Percentiles rank a stretch among this genome's conserved stretches.
phyloP scores from a whole-genome alignment of 352 stramenopile species.

The Pelagophyceae sp. region DNA sequence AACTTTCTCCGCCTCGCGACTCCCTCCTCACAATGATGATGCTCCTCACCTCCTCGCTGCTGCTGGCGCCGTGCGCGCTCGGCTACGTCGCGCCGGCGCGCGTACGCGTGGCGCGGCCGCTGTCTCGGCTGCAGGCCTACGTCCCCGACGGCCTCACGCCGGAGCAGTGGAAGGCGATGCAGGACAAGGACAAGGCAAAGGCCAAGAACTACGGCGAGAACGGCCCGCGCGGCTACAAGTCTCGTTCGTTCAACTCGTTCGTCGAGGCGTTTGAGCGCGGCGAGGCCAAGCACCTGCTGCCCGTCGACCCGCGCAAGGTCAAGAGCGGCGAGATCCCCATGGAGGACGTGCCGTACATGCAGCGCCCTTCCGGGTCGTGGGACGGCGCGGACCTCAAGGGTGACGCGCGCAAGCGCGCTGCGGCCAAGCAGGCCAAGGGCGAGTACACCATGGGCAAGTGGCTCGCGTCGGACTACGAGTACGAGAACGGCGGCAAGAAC shows the following conservation, averaged over 20 bases:
- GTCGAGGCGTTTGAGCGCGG: constrained; percentile 2
- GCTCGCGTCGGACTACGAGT: constrained; percentile 3
- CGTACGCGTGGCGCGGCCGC: too few relatives aligned
- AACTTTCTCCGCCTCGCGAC: too few relatives aligned
- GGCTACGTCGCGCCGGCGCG: too few relatives aligned
- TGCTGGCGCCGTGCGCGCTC: too few relatives aligned
- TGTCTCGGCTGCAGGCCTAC: constrained; percentile 3
- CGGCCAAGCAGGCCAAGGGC: not conserved
- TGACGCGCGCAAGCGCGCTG: not conserved
- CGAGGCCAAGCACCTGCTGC: constrained; percentile 5
- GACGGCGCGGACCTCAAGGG: not conserved
- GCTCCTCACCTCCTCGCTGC: too few relatives aligned
- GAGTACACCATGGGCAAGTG: not conserved
- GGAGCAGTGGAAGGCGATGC: not conserved
- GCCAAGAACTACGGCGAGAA: not conserved
- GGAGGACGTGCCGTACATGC: constrained; percentile 16
- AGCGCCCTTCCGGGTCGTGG: not conserved
- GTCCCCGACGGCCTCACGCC: not conserved
- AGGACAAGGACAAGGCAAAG: not conserved
- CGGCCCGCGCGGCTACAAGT: constrained; percentile 13
- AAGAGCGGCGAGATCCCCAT: constrained; percentile 8
- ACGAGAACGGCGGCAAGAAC: constrained; percentile 6
- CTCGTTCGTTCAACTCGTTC: constrained; percentile 10
- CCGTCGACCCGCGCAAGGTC: constrained; percentile 13
- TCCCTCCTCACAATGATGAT: too few relatives aligned